Percentiles rank a stretch among this genome's conserved stretches.
These are phyloP conservation scores for Rhodotorula taiwanensis DNA, from an alignment of 768 basidiomycete genomes.

Conservation along the genomic window DNA sequence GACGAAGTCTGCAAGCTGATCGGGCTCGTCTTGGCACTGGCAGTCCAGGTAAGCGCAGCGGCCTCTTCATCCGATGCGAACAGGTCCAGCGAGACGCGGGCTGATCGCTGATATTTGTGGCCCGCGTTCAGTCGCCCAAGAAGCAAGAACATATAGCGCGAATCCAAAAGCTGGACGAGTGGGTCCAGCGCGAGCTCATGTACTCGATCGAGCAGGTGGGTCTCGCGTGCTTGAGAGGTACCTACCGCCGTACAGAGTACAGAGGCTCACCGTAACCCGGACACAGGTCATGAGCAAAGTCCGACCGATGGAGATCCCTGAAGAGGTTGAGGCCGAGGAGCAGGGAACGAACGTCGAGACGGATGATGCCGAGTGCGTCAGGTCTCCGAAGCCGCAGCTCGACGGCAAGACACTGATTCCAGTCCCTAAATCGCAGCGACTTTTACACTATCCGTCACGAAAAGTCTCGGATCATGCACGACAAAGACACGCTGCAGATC, in stretches of 20 bases:
- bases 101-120: slow-evolving; percentile 51
- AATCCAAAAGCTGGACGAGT: slow-evolving; percentile 75
- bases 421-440: slow-evolving; percentile 64
- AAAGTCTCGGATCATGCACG: slow-evolving; percentile 63
- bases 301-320: slow-evolving; percentile 47
- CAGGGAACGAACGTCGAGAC: too few relatives aligned
- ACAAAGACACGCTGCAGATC: slow-evolving; percentile 81
- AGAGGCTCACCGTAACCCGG: neutral
- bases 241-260: neutral
- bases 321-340: slow-evolving; percentile 50
- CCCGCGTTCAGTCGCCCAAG: slow-evolving; percentile 61
- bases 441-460: slow-evolving; percentile 80
- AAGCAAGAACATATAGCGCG: slow-evolving; percentile 82
- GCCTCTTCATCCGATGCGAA: slow-evolving; percentile 55
- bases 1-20: slow-evolving; percentile 29
- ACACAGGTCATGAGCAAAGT: slow-evolving; percentile 70
- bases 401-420: neutral
- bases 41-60: slow-evolving; percentile 51
- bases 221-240: neutral
- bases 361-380: slow-evolving; percentile 69
- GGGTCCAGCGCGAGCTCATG: slow-evolving; percentile 83
- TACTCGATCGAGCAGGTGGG: slow-evolving; percentile 83
- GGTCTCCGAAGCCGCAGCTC: neutral
- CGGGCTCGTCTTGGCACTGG: slow-evolving; percentile 23
- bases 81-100: too few relatives aligned